Conservation (phyloP, 208 protist genomes). For the Acanthamoeba lenticulata region DNA sequence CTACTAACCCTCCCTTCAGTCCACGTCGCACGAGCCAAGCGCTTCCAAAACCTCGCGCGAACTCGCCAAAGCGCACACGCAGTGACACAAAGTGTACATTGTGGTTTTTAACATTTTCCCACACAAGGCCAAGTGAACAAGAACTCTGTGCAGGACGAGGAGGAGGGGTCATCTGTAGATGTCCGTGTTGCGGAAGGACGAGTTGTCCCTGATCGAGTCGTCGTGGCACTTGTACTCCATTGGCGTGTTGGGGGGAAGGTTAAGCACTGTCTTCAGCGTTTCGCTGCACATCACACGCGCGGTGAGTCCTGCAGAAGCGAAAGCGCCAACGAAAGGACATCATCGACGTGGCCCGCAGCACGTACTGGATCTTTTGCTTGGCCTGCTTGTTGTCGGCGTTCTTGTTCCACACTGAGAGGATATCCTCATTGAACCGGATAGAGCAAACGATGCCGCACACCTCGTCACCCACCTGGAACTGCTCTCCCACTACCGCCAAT, state of each 20-base stretch:
- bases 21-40: no score
- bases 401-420: conserved; percentile 82
- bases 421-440: conserved; percentile 79
- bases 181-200: conserved; percentile 72
- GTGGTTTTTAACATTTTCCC: neutral
- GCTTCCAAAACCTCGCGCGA: no score
- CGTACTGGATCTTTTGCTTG: conserved; percentile 62
- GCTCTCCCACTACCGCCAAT: conserved; percentile 85
- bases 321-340: neutral
- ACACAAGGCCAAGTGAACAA: neutral
- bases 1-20: no score
- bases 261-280: conserved; percentile 68
- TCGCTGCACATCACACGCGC: neutral
- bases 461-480: conserved; percentile 83
- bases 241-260: conserved; percentile 62
- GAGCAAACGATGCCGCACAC: conserved; percentile 81
- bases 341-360: neutral
- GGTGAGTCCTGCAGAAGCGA: neutral
- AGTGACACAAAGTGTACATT: neutral
- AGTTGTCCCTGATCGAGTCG: conserved; percentile 67
- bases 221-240: conserved; percentile 83
- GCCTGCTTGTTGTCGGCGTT: conserved; percentile 70
- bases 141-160: neutral
- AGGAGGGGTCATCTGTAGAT: conserved; percentile 27
- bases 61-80: neutral